Percentiles rank a stretch among this genome's conserved stretches.
Evolutionary conservation across 2,329 filamentous ascomycete genomes (phyloP).

Genomic region (Fusarium sp.): DNA sequence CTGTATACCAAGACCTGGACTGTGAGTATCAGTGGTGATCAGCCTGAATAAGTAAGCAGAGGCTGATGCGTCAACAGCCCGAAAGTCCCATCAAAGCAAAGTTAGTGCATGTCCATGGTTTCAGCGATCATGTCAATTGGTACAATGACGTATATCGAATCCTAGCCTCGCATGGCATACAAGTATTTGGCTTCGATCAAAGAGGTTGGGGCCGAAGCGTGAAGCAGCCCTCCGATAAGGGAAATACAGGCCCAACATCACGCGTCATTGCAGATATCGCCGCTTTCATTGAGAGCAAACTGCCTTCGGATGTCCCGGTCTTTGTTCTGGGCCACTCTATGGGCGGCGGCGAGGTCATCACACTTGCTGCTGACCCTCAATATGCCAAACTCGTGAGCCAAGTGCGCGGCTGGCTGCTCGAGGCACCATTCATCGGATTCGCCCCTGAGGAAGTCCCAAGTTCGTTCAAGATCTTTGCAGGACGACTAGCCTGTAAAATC

Average conservation of each 20-base stretch:
- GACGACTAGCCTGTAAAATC: slow-evolving; percentile 73
- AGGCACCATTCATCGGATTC: slow-evolving; percentile 83
- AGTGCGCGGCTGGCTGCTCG: slow-evolving; percentile 78
- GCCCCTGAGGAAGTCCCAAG: slow-evolving; percentile 72
- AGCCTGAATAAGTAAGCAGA: background rate
- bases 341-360: slow-evolving; percentile 83
- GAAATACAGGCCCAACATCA: slow-evolving; percentile 77
- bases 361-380: slow-evolving; percentile 60
- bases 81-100: slow-evolving; percentile 70
- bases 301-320: slow-evolving; percentile 67
- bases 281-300: slow-evolving; percentile 73
- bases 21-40: slow-evolving; percentile 52
- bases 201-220: slow-evolving; percentile 87
- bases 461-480: slow-evolving; percentile 69
- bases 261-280: slow-evolving; percentile 82
- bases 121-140: slow-evolving; percentile 83
- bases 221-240: slow-evolving; percentile 67
- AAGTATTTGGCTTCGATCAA: slow-evolving; percentile 83
- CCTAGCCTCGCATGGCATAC: slow-evolving; percentile 77
- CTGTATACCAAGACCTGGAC: slow-evolving; percentile 69
- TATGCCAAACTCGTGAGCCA: slow-evolving; percentile 65
- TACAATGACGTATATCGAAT: slow-evolving; percentile 79
- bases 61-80: slow-evolving; percentile 55
- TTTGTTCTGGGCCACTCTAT: slow-evolving; percentile 93
- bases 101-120: slow-evolving; percentile 87